These are phyloP conservation scores for Thielaviopsis ethacetica DNA, from an alignment of 2,329 filamentous ascomycete genomes.

Conservation along the genomic window DNA sequence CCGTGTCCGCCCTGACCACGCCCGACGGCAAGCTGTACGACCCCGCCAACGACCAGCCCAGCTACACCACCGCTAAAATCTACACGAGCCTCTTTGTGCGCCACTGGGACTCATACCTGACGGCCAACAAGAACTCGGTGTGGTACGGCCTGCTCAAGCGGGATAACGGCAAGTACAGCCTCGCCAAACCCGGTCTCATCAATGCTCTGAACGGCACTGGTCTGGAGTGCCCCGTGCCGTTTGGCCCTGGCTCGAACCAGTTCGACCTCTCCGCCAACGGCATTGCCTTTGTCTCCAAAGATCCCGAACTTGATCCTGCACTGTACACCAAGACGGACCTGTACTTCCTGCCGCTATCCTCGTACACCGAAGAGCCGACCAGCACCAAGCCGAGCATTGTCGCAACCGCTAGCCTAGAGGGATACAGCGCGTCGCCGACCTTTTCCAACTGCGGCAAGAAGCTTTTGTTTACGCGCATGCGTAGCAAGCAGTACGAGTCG, in stretches of 20 bases:
- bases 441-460: conserved; percentile 60
- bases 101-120: conserved; percentile 69
- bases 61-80: conserved; percentile 47
- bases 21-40: conserved; percentile 56
- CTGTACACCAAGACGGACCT: conserved; percentile 69
- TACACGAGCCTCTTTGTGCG: conserved; percentile 64
- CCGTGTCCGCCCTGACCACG: conserved; percentile 46
- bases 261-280: conserved; percentile 56
- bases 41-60: conserved; percentile 40
- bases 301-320: conserved; percentile 53
- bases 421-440: conserved; percentile 48
- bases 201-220: conserved; percentile 47
- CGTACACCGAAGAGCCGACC: conserved; percentile 34
- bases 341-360: conserved; percentile 51
- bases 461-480: conserved; percentile 68
- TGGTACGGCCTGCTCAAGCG: conserved; percentile 50
- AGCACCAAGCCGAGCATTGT: conserved; percentile 28
- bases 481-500: conserved; percentile 58
- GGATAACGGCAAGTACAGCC: conserved; percentile 22
- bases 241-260: conserved; percentile 66
- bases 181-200: conserved; percentile 30
- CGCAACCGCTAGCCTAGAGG: conserved; percentile 37
- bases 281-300: conserved; percentile 59
- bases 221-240: conserved; percentile 52
- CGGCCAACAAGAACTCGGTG: conserved; percentile 51